Evolutionary conservation across 495 filamentous ascomycete genomes (phyloP).

Genomic region (Penicillium waksmanii): DNA sequence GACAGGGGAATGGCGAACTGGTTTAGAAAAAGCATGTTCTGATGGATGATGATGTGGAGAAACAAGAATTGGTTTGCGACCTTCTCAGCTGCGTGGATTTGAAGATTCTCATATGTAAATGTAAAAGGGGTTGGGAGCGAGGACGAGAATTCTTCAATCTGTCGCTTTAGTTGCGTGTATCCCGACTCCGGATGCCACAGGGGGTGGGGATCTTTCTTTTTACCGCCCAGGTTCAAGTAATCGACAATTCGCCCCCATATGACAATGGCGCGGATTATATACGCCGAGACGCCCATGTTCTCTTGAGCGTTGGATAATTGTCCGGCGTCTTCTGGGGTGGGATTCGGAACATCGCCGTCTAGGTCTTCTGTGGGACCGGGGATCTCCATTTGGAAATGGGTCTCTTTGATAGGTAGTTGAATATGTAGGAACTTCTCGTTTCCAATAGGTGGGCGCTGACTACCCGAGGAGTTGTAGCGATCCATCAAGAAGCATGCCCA

Average conservation of each 20-base stretch:
- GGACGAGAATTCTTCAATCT: conserved; percentile 70
- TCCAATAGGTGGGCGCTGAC: conserved; percentile 89
- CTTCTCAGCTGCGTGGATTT: conserved; percentile 79
- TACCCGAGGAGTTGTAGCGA: conserved; percentile 94
- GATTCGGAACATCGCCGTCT: conserved; percentile 71
- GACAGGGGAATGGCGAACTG: conserved; percentile 80
- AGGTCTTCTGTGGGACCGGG: conserved; percentile 86
- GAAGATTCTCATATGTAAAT: conserved; percentile 82
- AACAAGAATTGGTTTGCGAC: conserved; percentile 94
- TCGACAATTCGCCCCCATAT: conserved; percentile 90
- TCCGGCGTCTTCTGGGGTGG: conserved; percentile 61
- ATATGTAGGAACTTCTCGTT: conserved; percentile 87
- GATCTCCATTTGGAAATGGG: conserved; percentile 88
- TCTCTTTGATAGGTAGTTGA: conserved; percentile 88
- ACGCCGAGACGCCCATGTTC: conserved; percentile 94
- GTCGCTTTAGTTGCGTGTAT: conserved; percentile 69
- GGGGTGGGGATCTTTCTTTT: conserved; percentile 72
- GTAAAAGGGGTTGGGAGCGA: conserved; percentile 69
- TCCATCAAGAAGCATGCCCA: conserved; percentile 99
- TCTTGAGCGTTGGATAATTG: conserved; percentile 69
- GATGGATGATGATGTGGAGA: conserved; percentile 84
- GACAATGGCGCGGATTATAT: conserved; percentile 83
- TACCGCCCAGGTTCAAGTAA: conserved; percentile 90
- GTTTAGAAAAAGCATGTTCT: conserved; percentile 89
- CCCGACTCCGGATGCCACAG: conserved; percentile 83